Evolutionary conservation across 2,329 filamentous ascomycete species (phyloP).

Genomic region (Penicillium crustosum): DNA sequence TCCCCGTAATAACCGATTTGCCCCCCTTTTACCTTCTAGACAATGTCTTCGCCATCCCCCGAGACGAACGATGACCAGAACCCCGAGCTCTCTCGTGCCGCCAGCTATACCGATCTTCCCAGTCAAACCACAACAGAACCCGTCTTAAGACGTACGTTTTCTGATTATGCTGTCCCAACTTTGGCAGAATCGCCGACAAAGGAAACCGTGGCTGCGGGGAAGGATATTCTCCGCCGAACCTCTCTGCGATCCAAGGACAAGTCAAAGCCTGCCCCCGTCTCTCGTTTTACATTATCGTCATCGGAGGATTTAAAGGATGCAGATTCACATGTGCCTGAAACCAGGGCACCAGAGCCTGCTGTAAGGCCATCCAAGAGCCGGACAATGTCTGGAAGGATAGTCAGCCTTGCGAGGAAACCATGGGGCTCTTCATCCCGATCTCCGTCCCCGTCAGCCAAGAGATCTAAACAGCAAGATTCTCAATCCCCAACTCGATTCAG

Average conservation of each 20-base stretch:
- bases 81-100: slow-evolving; percentile 51
- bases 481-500: slow-evolving; percentile 23
- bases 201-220: slow-evolving; percentile 41
- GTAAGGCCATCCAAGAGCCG: slow-evolving; percentile 44
- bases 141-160: slow-evolving; percentile 50
- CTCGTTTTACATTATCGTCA: slow-evolving; percentile 39
- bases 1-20: slow-evolving; percentile 20
- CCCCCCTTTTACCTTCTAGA: slow-evolving; percentile 20
- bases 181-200: slow-evolving; percentile 39
- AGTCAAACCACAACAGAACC: slow-evolving; percentile 36
- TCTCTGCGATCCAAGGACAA: slow-evolving; percentile 40
- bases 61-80: slow-evolving; percentile 29
- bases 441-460: slow-evolving; percentile 45
- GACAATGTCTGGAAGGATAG: slow-evolving; percentile 52
- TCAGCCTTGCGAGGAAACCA: slow-evolving; percentile 52
- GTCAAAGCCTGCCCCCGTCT: slow-evolving; percentile 29
- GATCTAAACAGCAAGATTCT: slow-evolving; percentile 32
- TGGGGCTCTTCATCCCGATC: slow-evolving; percentile 51
- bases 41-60: slow-evolving; percentile 35
- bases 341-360: slow-evolving; percentile 31
- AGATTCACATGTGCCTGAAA: slow-evolving; percentile 27
- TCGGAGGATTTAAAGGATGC: slow-evolving; percentile 37
- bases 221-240: slow-evolving; percentile 44
- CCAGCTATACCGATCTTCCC: slow-evolving; percentile 59
- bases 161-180: slow-evolving; percentile 49